These are phyloP conservation scores for Cadophora sp. DNA, from an alignment of 2,329 filamentous ascomycete species.

Conservation along the genomic window DNA sequence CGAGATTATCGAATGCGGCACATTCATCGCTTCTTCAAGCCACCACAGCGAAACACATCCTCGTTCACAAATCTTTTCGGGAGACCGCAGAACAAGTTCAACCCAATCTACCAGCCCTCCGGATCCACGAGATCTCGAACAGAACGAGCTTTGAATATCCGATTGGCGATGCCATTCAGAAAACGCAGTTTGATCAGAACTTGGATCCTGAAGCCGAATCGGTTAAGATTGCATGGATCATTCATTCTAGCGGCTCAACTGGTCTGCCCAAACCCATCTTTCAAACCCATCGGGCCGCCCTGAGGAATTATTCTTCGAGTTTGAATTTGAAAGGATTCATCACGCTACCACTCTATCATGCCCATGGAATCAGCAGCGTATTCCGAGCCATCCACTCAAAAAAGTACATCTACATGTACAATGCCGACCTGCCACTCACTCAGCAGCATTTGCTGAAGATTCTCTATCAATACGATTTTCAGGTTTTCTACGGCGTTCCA, in stretches of 20 bases:
- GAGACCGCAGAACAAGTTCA: constrained; percentile 36
- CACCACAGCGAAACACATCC: constrained; percentile 41
- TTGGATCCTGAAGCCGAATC: constrained; percentile 38
- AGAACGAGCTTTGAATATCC: constrained; percentile 19
- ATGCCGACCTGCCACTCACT: constrained; percentile 61
- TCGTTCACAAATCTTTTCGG: constrained; percentile 28
- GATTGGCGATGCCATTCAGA: constrained; percentile 45
- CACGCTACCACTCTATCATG: constrained; percentile 64
- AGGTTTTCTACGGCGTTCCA: constrained; percentile 66
- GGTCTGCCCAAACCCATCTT: constrained; percentile 69
- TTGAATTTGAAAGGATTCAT: constrained; percentile 56
- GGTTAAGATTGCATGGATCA: constrained; percentile 39
- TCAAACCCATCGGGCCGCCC: constrained; percentile 54
- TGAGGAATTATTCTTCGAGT: constrained; percentile 50
- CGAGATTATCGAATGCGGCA: constrained; percentile 57
- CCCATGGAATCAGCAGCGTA: constrained; percentile 61
- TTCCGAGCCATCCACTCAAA: constrained; percentile 58
- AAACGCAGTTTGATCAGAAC: constrained; percentile 50
- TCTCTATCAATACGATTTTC: constrained; percentile 51
- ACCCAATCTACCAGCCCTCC: neutral
- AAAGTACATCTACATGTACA: constrained; percentile 60
- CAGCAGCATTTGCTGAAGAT: constrained; percentile 53
- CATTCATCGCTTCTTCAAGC: constrained; percentile 54
- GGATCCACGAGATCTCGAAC: neutral
- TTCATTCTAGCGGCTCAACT: constrained; percentile 55